Conservation (phyloP, 169 alveolate species). For the Cyclospora cayetanensis region DNA sequence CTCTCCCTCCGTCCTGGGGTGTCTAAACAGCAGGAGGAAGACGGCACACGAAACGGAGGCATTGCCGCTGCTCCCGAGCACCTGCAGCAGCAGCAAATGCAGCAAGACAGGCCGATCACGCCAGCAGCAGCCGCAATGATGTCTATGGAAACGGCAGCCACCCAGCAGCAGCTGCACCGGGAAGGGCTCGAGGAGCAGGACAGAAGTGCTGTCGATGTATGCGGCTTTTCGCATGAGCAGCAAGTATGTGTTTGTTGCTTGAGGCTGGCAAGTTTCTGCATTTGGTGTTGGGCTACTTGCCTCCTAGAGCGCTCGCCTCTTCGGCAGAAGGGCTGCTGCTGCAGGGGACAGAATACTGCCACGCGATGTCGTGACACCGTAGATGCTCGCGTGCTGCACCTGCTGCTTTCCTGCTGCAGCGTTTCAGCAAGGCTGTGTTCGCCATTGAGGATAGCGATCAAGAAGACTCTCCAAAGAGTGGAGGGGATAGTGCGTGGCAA, state of each 20-base stretch:
- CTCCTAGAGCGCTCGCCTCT: too few species aligned
- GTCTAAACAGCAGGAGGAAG: neutral
- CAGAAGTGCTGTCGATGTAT: neutral
- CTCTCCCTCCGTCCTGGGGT: neutral
- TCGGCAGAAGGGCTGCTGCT: too few species aligned
- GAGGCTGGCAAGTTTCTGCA: too few species aligned
- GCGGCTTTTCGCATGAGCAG: neutral
- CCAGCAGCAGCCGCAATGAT: neutral
- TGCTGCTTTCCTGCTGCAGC: neutral
- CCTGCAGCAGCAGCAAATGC: neutral
- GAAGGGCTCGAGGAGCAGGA: neutral
- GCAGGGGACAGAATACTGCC: too few species aligned
- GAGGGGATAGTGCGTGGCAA: neutral
- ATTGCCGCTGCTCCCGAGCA: too few species aligned
- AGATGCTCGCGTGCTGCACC: too few species aligned
- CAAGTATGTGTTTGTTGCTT: neutral
- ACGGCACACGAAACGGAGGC: too few species aligned
- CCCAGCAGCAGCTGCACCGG: neutral
- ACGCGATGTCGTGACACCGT: too few species aligned
- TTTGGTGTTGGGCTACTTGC: too few species aligned
- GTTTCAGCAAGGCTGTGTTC: neutral
- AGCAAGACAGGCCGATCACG: neutral
- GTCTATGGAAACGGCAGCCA: neutral
- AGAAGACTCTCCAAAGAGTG: neutral
- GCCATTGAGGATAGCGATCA: neutral